phyloP scores from a whole-genome alignment of 495 filamentous ascomycete genomes.

The Penicillium roqueforti region DNA sequence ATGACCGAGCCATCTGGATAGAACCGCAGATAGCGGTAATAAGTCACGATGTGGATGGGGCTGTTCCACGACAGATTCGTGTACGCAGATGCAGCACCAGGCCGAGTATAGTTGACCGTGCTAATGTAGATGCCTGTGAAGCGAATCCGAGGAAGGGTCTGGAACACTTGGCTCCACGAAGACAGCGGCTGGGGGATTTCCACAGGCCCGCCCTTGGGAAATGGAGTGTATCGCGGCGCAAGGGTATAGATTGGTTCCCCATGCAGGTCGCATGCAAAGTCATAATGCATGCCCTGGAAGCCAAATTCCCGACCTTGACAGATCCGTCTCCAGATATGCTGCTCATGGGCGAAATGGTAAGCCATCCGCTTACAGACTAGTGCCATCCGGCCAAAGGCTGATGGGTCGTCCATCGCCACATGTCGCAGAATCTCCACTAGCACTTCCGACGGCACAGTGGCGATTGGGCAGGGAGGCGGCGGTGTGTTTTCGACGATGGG shows the following conservation, averaged over 20 bases:
- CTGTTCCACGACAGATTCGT: conserved; percentile 63
- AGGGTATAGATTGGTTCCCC: conserved; percentile 54
- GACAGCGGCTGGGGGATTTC: conserved; percentile 38
- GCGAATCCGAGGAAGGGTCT: conserved; percentile 75
- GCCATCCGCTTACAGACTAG: conserved; percentile 84
- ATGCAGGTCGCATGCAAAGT: conserved; percentile 60
- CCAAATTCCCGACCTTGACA: conserved; percentile 68
- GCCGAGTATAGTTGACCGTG: conserved; percentile 89
- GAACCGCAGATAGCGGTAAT: conserved; percentile 94
- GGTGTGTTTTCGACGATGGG: conserved; percentile 60
- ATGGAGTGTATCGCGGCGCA: conserved; percentile 36
- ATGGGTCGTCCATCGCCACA: conserved; percentile 71
- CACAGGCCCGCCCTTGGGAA: conserved; percentile 28
- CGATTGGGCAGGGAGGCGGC: conserved; percentile 71
- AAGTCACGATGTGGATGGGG: conserved; percentile 94
- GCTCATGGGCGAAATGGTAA: conserved; percentile 77
- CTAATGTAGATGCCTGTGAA: conserved; percentile 95
- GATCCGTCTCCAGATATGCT: conserved; percentile 82
- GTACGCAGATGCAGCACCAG: conserved; percentile 60
- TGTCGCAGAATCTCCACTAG: conserved; percentile 68
- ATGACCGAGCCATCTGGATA: conserved; percentile 85
- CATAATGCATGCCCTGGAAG: conserved; percentile 80
- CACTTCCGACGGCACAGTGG: conserved; percentile 75
- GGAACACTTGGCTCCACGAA: conserved; percentile 64
- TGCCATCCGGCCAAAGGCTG: conserved; percentile 70